Conservation (phyloP, 2,329 filamentous ascomycete genomes). For the Cytospora mali region DNA sequence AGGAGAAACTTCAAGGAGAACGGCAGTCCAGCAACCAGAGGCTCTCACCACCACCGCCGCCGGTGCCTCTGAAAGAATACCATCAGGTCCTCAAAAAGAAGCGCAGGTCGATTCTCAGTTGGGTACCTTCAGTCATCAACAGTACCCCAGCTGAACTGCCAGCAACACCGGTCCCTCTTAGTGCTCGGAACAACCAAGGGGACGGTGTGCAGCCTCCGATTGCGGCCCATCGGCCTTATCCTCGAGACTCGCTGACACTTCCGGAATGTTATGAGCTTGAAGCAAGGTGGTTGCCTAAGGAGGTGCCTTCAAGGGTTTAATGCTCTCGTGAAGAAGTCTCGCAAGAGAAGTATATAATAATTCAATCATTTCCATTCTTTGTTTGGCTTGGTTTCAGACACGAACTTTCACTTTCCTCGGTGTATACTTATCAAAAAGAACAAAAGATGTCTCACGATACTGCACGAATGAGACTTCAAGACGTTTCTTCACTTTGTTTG, state of each 20-base stretch:
- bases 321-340: neutral
- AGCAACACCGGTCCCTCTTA: constrained; percentile 24
- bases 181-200: constrained; percentile 17
- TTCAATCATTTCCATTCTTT: constrained; percentile 22
- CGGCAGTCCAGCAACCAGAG: constrained; percentile 5
- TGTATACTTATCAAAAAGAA: neutral
- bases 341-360: constrained; percentile 14
- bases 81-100: constrained; percentile 20
- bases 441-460: constrained; percentile 15
- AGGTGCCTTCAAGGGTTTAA: constrained; percentile 1
- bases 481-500: neutral
- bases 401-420: neutral
- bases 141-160: constrained; percentile 23
- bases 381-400: constrained; percentile 2
- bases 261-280: constrained; percentile 19
- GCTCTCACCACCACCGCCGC: constrained; percentile 19
- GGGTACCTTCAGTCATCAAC: constrained; percentile 26
- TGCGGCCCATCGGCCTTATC: constrained; percentile 17
- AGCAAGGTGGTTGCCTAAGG: constrained; percentile 24
- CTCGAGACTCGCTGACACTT: constrained; percentile 6
- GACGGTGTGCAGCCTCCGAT: constrained; percentile 15
- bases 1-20: constrained; percentile 6
- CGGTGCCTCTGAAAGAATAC: constrained; percentile 22
- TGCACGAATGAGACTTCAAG: neutral
- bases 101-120: constrained; percentile 23